Evolutionary conservation across 1,139 yeast genomes (phyloP), one percentile per base, ranked within the genome.

Genomic region (Suhomyces bolitotheri): DNA sequence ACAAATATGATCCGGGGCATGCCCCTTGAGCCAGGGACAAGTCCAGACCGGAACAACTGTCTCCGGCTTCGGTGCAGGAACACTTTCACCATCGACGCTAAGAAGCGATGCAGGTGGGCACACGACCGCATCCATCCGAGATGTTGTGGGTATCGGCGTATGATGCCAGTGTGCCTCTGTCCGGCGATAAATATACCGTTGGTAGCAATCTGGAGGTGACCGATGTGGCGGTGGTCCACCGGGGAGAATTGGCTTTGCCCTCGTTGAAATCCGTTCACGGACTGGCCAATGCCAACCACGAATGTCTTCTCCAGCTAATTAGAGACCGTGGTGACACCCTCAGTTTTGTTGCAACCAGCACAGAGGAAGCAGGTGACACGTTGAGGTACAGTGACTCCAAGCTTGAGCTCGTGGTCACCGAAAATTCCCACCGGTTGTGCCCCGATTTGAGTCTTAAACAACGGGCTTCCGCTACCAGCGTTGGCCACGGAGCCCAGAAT

Each of bases 401-500:
- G 3, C 39, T 46, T 28, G 22, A 11, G 8, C 29, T 47, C 26
- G 19, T 17, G 4, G 35, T 53, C 16, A 43, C 43, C 7, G 41
- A 46, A 19, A 21, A 37, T 7, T 38, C 52, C 4, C 45, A 22
- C 34, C 47, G 40, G 16, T 27, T 41, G 7, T 33, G 44, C 8
- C 58, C 58, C 10, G 38, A 40, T 17, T 21, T 53, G 3, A 44
- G 45, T 5, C 23, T 17, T 2, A 37, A 46, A 3, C 46, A 41
- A 31, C 47, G 43, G 23, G 27, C 52, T 12, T 34, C 45, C 4
- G 46, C 43, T 7, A 38, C 50, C 8, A 56, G 54, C 27, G 35
- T 34, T 16, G 61, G 61, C 12, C 61, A 56, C 33, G 61, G 61
- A 0, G 38, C 58, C 2, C 36, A 43, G 24, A 37, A 45, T 20